Percentiles rank a stretch among this genome's conserved stretches.
Evolutionary conservation across 2,329 filamentous ascomycete genomes (phyloP).

Genomic region (Colletotrichum abscissum): DNA sequence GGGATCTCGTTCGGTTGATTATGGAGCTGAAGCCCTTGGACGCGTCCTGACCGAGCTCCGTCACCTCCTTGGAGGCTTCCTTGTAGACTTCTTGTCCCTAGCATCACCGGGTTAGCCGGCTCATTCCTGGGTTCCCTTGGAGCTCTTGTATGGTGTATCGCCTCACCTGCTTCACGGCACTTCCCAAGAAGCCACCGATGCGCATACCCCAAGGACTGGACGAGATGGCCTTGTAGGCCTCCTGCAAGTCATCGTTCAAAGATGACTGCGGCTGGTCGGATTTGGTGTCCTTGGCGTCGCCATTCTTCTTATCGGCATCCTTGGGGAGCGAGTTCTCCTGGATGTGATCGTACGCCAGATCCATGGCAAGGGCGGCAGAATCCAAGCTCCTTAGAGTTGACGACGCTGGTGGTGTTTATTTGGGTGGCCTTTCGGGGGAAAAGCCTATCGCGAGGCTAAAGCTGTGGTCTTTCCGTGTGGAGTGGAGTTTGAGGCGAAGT

Average conservation of each 20-base stretch:
- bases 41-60: slow-evolving; percentile 82
- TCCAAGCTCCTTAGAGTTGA: slow-evolving; percentile 1
- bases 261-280: slow-evolving; percentile 59
- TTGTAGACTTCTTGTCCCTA: slow-evolving; percentile 86
- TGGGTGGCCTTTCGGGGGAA: not conserved
- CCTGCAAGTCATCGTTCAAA: slow-evolving; percentile 89
- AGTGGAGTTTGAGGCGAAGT: slow-evolving; percentile 8
- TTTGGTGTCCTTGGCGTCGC: slow-evolving; percentile 50
- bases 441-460: slow-evolving; percentile 23
- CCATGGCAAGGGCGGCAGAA: slow-evolving; percentile 68
- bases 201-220: slow-evolving; percentile 90
- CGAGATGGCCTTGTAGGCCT: slow-evolving; percentile 94
- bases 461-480: slow-evolving; percentile 2
- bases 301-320: slow-evolving; percentile 60
- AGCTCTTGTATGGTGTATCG: not conserved
- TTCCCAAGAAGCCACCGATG: slow-evolving; percentile 89
- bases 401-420: not conserved
- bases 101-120: slow-evolving; percentile 5
- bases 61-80: slow-evolving; percentile 87
- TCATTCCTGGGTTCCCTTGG: not conserved
- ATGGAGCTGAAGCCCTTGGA: slow-evolving; percentile 81
- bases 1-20: slow-evolving; percentile 77
- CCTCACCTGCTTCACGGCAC: slow-evolving; percentile 89
- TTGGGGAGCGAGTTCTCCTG: slow-evolving; percentile 81
- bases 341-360: slow-evolving; percentile 97